Base-by-base conservation (phyloP, 495 filamentous ascomycete genomes). In the Lepraria neglecta region DNA sequence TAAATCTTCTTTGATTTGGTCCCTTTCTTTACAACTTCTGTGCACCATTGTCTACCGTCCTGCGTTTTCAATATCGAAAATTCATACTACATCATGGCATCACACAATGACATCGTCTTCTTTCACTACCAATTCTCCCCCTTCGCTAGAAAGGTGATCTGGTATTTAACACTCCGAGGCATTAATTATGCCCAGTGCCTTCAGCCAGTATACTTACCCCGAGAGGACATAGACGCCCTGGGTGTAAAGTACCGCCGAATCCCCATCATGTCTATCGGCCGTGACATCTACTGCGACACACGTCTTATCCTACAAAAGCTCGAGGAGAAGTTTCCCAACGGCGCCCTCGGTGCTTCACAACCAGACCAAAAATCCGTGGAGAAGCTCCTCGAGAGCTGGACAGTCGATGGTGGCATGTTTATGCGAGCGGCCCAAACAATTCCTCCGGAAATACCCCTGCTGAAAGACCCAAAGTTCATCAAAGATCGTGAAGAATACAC, bases 191-290 rank as follows among this genome's bases (percentile, higher is more conserved):
- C 72, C 30, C 74, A 84, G 80, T 85, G 82, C 58, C 77, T 80
- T 46, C 84, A 87, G 79, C 84, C 84, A 3, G 69, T 72, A 24
- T 78, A 75, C 48, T 70, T 84, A 40, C 84, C 84, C 3, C 83
- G 84, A 38, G 81, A 81, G 0, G 84, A 86, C 67, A 63, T 87
- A 27, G 64, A 72, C 43, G 68, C 68, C 6, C 71, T 88, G 0
- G 80, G 81, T n/a, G 75, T 86, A 64, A 65, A 69, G 6, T 85
- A 89, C 74, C 80, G 84, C 0, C 83, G 86, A 51, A 87, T 88
- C 56, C 87, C 87, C 3, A 60, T 89, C 54, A 66, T 87, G 52
- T 66, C 80, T 33, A 80, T 84, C 59, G 82, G 81, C 38, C 73
- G 77, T 6, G 74, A 80, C 58, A 68, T 84, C 57, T 83, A 82